Percentiles rank a stretch among this genome's conserved stretches.
phyloP scores from a whole-genome alignment of 805 yeast genomes.

The Scheffersomyces amazonensis region DNA sequence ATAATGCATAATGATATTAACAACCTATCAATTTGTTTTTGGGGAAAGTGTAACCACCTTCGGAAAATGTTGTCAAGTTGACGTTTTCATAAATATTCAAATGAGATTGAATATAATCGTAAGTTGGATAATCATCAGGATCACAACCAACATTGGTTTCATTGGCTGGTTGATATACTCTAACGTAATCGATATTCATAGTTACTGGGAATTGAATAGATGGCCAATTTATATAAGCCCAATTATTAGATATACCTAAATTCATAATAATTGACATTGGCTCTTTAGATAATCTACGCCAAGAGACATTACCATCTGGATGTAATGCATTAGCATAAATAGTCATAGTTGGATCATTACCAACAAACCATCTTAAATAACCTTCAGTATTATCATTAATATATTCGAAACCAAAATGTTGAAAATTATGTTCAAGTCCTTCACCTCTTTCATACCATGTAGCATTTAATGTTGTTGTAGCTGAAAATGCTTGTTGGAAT shows the following conservation, averaged over 20 bases:
- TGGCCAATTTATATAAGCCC: conserved; percentile 95
- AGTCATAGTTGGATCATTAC: conserved; percentile 73
- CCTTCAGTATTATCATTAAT: conserved; percentile 61
- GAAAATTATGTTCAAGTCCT: conserved; percentile 50
- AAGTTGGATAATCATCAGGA: conserved; percentile 81
- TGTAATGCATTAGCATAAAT: conserved; percentile 71
- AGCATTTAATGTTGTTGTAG: conserved; percentile 70
- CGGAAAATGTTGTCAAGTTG: conserved; percentile 72
- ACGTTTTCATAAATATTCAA: conserved; percentile 62
- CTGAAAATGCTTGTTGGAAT: conserved; percentile 89
- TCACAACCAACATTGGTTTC: conserved; percentile 71
- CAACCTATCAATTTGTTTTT: conserved; percentile 30
- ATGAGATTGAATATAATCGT: conserved; percentile 75
- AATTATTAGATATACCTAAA: conserved; percentile 84
- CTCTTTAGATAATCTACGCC: conserved; percentile 80
- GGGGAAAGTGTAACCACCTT: conserved; percentile 61
- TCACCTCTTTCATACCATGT: conserved; percentile 78
- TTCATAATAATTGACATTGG: conserved; percentile 91
- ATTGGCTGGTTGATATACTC: conserved; percentile 84
- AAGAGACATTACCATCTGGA: conserved; percentile 87
- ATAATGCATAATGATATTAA: conserved; percentile 3
- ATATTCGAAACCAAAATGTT: conserved; percentile 76
- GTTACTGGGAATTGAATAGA: conserved; percentile 72
- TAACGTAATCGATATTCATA: conserved; percentile 78
- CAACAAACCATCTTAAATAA: conserved; percentile 84